Base-by-base conservation (phyloP, 1,284 basidiomycete species). In the Rhodotorula sp. region DNA sequence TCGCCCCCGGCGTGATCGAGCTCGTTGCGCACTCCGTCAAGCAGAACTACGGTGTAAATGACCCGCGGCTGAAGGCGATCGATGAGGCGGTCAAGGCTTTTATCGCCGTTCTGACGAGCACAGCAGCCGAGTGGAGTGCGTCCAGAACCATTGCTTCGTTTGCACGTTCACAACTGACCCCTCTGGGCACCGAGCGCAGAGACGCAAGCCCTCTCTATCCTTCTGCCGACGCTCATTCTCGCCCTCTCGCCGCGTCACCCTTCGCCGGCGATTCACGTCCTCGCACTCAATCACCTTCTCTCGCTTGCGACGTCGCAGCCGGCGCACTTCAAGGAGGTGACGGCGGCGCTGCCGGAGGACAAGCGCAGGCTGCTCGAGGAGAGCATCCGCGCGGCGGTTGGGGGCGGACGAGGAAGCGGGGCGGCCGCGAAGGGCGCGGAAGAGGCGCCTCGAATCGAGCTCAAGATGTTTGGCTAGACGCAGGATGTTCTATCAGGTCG, bases 21-120 rank as follows among this genome's bases (percentile, higher is more conserved):
- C 91, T 89, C 78, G 83, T 94, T 23, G 53, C 27, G 1, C 7
- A 16, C 7, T 19, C 62, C 13, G 25, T 42, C 16, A 16, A 27
- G 27, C 89, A 89, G 23, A 89, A 86, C 71, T 85, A 63, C 1
- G 19, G 42, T 8, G n/a, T 57, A 19, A 25, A 52, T 2, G 71
- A 74, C 27, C 42, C 67, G n/a, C n/a, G 58, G 54, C 19, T 66
- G 25, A 58, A 57, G 25, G 25, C 25, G 3, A 49, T 91, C 1
- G 87, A 87, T 17, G 93, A 97, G 81, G 87, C 91, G 13, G 87
- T 92, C 85, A 93, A 90, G 80, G 88, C 91, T 2, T 89, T 97
- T 66, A 85, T 88, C 0, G 84, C 86, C 0, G 86, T 96, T 62
- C 84, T 88, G 2, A 83, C 86, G 0, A 85, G 86, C 7, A 82